Conservation (phyloP, 345 rosid genomes). For the Hypericum perforatum region DNA sequence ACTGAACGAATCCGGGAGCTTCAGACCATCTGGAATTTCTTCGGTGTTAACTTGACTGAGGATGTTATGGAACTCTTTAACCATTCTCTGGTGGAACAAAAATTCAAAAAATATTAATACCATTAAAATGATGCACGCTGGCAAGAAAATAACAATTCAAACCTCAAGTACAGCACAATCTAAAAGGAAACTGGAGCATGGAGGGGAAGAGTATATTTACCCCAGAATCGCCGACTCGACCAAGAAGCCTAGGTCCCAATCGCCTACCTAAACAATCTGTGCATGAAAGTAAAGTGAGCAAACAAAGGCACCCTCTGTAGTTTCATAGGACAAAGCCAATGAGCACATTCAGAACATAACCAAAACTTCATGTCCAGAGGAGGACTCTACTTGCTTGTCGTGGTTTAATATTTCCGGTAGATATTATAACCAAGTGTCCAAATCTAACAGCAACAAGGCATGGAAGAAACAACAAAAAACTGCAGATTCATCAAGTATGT, state of each 20-base stretch:
- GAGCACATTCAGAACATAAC: too few relatives aligned
- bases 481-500: too few relatives aligned
- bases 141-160: background rate
- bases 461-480: too few relatives aligned
- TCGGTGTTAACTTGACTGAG: slow-evolving; percentile 70
- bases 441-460: too few relatives aligned
- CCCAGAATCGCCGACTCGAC: slow-evolving; percentile 85
- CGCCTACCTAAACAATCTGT: slow-evolving; percentile 99
- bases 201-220: slow-evolving; percentile 32
- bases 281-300: slow-evolving; percentile 14
- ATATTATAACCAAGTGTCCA: too few relatives aligned
- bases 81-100: slow-evolving; percentile 52
- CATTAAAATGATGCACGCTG: slow-evolving; percentile 5
- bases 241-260: slow-evolving; percentile 90
- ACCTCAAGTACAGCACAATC: background rate
- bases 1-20: slow-evolving; percentile 75
- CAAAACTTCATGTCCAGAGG: too few relatives aligned
- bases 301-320: slow-evolving; percentile 1
- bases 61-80: slow-evolving; percentile 76
- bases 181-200: background rate
- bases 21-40: slow-evolving; percentile 74
- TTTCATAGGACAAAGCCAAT: too few relatives aligned
- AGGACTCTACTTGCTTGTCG: too few relatives aligned
- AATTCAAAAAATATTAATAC: slow-evolving; percentile 19
- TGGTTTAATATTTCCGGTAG: too few relatives aligned